These are phyloP conservation scores for Lodderomyces orthopsilosis DNA, from an alignment of 1,139 yeast species.

Conservation along the genomic window DNA sequence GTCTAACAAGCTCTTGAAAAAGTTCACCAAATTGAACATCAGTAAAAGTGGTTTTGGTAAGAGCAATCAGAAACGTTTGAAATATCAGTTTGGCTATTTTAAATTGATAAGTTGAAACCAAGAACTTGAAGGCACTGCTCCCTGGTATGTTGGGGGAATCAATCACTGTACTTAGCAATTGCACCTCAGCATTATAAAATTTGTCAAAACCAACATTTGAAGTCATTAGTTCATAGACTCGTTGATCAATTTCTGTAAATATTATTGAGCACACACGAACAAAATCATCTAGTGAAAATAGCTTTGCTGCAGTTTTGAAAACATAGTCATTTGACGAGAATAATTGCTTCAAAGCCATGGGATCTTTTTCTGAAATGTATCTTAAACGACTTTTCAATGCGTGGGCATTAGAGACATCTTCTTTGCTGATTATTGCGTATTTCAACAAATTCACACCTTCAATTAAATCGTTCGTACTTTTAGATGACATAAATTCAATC, in stretches of 20 bases:
- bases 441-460: conserved; percentile 40
- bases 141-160: conserved; percentile 32
- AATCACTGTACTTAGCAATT: conserved; percentile 29
- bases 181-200: conserved; percentile 28
- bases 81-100: conserved; percentile 29
- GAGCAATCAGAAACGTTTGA: conserved; percentile 24
- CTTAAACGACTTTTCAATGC: conserved; percentile 23
- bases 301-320: conserved; percentile 22
- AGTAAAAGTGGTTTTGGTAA: conserved; percentile 33
- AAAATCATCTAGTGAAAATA: conserved; percentile 34
- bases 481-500: conserved; percentile 33
- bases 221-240: conserved; percentile 22
- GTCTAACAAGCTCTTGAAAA: conserved; percentile 28
- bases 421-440: conserved; percentile 39
- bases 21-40: conserved; percentile 32
- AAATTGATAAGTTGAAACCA: conserved; percentile 32
- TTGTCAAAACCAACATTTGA: conserved; percentile 26
- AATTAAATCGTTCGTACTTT: conserved; percentile 22
- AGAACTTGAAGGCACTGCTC: conserved; percentile 33
- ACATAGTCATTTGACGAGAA: conserved; percentile 26
- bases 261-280: conserved; percentile 33
- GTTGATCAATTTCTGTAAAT: conserved; percentile 23
- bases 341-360: conserved; percentile 29
- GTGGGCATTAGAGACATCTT: conserved; percentile 23
- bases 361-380: conserved; percentile 29